Evolutionary conservation across 108 stramenopile species (phyloP), one percentile per base, ranked within the genome.

Genomic region (Aurantiochytrium sp.): DNA sequence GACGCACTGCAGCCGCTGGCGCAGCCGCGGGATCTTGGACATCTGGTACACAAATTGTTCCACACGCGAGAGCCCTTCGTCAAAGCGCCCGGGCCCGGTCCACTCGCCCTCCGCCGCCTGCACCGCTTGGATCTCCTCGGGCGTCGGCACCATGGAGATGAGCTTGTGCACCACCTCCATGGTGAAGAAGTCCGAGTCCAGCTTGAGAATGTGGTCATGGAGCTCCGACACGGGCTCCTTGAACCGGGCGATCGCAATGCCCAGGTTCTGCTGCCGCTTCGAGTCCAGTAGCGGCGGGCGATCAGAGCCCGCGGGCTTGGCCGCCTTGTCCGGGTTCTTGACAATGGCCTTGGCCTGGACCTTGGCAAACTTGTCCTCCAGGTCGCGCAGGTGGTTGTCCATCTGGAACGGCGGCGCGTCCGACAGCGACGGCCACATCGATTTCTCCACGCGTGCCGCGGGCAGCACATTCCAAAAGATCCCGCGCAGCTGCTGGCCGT

Each of bases 101-200:
- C 73, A 81, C 45, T 81, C 73, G 73, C 73, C 73, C 2, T 81
- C 73, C 10, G 73, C 73, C 15, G 73, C 73, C 12, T 81, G 2
- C 73, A 81, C 73, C 6, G 73, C 73, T 24, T 81, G 73, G 39
- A 81, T 30, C 24, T 81, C 73, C 45, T 81, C 73, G 19, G 73
- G 73, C 6, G 42, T 81, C n/a, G 73, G 73, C 12, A 81, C 73
- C 73, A 81, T 81, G 27, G 73, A 48, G 12, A 81, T 48, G 27
- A 81, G 73, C 45, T 81, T 81, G 73, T 81, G 73, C 36, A 81
- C 73, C n/a, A 81, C 73, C 73, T 81, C 73, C 73, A 81, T 81
- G 45, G 73, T 81, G 45, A 81, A 81, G 24, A 81, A 81, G 73
- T 48, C 45, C 45, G 39, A 48, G 45, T 81, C 73, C 36, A 81